phyloP scores from a whole-genome alignment of 805 yeast genomes.

The Helenozyma rhizophorensis region DNA sequence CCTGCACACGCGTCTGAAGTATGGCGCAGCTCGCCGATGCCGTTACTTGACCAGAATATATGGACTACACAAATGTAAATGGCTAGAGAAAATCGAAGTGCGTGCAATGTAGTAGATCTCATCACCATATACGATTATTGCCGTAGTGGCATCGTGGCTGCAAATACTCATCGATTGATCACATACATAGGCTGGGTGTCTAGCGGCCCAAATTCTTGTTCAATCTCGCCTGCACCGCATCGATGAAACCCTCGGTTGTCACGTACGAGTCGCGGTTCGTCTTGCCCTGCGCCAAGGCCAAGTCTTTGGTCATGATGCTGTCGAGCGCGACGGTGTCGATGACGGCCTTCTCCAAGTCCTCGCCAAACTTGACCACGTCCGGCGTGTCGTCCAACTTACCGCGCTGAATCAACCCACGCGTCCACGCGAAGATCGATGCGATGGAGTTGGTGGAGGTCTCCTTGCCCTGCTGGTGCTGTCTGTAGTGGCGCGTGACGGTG shows the following conservation, averaged over 20 bases:
- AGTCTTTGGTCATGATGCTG: constrained; percentile 78
- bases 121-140: no score
- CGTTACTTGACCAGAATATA: no score
- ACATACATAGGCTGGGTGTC: no score
- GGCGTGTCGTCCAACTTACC: constrained; percentile 72
- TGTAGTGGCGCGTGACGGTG: constrained; percentile 81
- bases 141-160: no score
- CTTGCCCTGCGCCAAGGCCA: constrained; percentile 68
- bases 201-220: constrained; percentile 17
- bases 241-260: constrained; percentile 71
- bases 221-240: constrained; percentile 66
- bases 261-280: constrained; percentile 60
- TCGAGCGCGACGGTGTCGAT: constrained; percentile 69
- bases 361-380: constrained; percentile 64
- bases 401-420: constrained; percentile 80
- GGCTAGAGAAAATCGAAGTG: no score
- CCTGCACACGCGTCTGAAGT: no score
- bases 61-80: no score
- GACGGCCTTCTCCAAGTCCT: constrained; percentile 61
- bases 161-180: no score
- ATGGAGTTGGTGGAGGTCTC: constrained; percentile 83
- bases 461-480: constrained; percentile 77
- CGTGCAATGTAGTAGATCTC: no score
- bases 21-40: no score
- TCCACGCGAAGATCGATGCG: constrained; percentile 83